phyloP scores from a whole-genome alignment of 2,329 filamentous ascomycete species.

The Diaporthe citrichinensis region DNA sequence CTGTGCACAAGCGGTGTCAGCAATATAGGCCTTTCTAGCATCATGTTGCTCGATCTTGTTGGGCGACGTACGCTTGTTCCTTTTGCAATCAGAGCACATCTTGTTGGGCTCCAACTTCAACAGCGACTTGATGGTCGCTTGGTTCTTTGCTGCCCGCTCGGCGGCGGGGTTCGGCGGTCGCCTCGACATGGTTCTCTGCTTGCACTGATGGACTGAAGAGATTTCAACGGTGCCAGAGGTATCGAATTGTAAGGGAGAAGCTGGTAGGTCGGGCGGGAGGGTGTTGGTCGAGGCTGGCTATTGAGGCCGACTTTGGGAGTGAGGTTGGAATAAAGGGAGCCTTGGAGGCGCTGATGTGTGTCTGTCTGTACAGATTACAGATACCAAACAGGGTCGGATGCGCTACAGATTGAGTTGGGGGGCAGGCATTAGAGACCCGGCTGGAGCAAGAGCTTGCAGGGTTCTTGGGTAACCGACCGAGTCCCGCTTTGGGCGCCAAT shows the following conservation, averaged over 20 bases:
- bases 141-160: constrained; percentile 93
- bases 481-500: constrained; percentile 28
- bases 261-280: too few species aligned
- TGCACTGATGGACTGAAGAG: constrained; percentile 7
- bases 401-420: constrained; percentile 1
- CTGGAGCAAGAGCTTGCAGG: constrained; percentile 5
- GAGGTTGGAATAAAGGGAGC: constrained; percentile 17
- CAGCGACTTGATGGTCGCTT: constrained; percentile 92
- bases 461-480: constrained; percentile 24
- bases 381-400: constrained; percentile 10
- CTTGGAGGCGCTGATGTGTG: constrained; percentile 7
- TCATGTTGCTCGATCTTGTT: not conserved
- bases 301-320: constrained; percentile 5
- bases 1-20: constrained; percentile 60
- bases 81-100: constrained; percentile 97
- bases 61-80: constrained; percentile 86
- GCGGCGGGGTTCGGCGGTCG: constrained; percentile 82
- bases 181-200: constrained; percentile 76
- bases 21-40: not conserved
- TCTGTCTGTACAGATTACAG: constrained; percentile 32
- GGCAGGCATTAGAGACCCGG: not conserved
- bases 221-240: not conserved
- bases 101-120: constrained; percentile 97
- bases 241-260: not conserved
- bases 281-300: not conserved